Conservation (phyloP, 305 asterid genomes). For the Fraxinus angustifolia region DNA sequence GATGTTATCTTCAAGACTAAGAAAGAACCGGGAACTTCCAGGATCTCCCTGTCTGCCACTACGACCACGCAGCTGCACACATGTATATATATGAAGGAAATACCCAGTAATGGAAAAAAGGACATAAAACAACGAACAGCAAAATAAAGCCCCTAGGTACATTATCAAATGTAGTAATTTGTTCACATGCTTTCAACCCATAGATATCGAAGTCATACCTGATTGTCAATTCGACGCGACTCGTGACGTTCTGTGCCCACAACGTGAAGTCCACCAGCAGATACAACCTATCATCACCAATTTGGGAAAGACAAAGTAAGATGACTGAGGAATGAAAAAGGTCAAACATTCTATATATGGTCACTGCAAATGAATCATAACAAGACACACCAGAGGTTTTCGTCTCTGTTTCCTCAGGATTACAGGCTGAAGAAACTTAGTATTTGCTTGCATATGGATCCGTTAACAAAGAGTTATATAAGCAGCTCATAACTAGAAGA, state of each 20-base stretch:
- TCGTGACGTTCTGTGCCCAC: conserved; percentile 98
- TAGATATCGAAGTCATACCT: conserved; percentile 45
- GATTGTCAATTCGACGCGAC: conserved; percentile 98
- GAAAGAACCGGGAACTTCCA: conserved; percentile 97
- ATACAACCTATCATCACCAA: conserved; percentile 60
- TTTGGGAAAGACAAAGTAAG: conserved; percentile 5
- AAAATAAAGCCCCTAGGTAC: conserved; percentile 13
- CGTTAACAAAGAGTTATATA: neutral
- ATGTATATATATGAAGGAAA: conserved; percentile 21
- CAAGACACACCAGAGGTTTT: neutral
- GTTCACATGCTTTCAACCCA: conserved; percentile 24
- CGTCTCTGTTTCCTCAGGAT: neutral
- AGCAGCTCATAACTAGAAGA: conserved; percentile 8
- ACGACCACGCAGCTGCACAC: conserved; percentile 91
- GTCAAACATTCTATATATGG: neutral
- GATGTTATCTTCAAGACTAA: conserved; percentile 96
- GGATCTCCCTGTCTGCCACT: conserved; percentile 99
- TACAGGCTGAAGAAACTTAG: neutral
- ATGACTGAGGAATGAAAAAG: conserved; percentile 11
- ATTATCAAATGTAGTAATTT: conserved; percentile 13
- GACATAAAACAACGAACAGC: conserved; percentile 14
- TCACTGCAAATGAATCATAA: neutral
- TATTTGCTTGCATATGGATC: neutral
- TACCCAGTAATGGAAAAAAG: conserved; percentile 4
- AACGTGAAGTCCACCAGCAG: conserved; percentile 97